These are phyloP conservation scores for Phytophthora hibernalis DNA, from an alignment of 352 stramenopile genomes.

Conservation along the genomic window DNA sequence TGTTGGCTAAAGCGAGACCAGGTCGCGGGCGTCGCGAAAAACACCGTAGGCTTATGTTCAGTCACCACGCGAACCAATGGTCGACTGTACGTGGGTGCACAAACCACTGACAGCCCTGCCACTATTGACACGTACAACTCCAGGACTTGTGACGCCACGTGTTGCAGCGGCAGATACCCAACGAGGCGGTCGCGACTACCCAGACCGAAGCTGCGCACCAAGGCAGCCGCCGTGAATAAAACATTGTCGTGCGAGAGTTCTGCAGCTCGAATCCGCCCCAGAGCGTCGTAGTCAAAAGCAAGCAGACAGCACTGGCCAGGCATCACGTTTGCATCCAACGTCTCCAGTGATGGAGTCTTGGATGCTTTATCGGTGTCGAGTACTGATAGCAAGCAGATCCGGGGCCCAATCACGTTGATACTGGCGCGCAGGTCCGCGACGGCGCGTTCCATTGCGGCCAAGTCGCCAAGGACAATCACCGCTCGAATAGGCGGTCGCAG, in stretches of 20 bases:
- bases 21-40: slow-evolving; percentile 81
- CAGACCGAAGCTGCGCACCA: slow-evolving; percentile 68
- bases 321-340: slow-evolving; percentile 35
- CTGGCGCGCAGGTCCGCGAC: slow-evolving; percentile 37
- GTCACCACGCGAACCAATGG: slow-evolving; percentile 65
- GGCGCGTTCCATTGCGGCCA: slow-evolving; percentile 12
- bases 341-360: slow-evolving; percentile 38
- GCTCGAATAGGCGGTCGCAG: slow-evolving; percentile 46
- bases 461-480: slow-evolving; percentile 50
- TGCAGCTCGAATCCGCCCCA: slow-evolving; percentile 52
- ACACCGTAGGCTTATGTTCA: slow-evolving; percentile 65
- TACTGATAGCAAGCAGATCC: slow-evolving; percentile 47
- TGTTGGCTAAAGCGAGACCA: slow-evolving; percentile 75
- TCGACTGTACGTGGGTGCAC: slow-evolving; percentile 52
- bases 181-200: slow-evolving; percentile 60
- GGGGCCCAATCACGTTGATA: slow-evolving; percentile 56
- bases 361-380: slow-evolving; percentile 16
- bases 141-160: slow-evolving; percentile 73
- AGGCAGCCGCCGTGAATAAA: slow-evolving; percentile 75
- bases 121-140: slow-evolving; percentile 80
- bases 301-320: slow-evolving; percentile 62
- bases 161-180: slow-evolving; percentile 74
- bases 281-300: slow-evolving; percentile 69
- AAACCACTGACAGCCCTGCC: slow-evolving; percentile 67
- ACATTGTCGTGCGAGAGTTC: slow-evolving; percentile 87